A percentile compares a stretch with the other conserved stretches of the same genome.
phyloP scores from a whole-genome alignment of 2,329 filamentous ascomycete genomes.

The Ophiostoma himal-ulmi region DNA sequence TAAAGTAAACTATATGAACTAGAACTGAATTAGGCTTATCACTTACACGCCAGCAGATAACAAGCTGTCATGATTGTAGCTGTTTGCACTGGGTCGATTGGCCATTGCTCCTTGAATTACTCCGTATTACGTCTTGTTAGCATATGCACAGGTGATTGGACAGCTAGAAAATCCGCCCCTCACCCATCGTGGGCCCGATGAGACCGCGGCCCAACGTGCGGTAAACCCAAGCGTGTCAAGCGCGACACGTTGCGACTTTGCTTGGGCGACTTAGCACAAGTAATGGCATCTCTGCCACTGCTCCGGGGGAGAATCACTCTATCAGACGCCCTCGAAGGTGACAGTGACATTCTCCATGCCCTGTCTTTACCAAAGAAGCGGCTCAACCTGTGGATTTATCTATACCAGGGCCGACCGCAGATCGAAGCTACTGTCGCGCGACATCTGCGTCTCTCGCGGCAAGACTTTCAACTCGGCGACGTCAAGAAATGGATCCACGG shows the following conservation, averaged over 20 bases:
- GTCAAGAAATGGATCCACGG: background rate
- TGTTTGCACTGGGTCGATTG: no score
- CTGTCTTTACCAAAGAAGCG: background rate
- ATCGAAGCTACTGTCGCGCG: background rate
- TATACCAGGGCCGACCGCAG: background rate
- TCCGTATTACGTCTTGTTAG: no score
- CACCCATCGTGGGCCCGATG: no score
- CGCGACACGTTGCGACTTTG: background rate
- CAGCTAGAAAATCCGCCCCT: no score
- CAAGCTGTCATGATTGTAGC: no score
- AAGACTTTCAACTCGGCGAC: background rate
- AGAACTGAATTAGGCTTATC: no score
- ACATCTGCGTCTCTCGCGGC: background rate
- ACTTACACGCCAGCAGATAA: no score
- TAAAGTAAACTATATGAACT: no score
- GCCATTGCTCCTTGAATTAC: no score
- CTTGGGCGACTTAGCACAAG: background rate
- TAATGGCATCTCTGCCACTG: constrained; percentile 1
- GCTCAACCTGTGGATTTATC: background rate
- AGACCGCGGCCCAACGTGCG: no score
- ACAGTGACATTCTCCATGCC: background rate
- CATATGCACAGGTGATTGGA: no score
- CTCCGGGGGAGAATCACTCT: background rate
- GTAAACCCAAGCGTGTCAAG: no score
- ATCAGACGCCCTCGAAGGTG: background rate